Evolutionary conservation across 257 asterid genomes (phyloP).

Genomic region (Avicennia marina): DNA sequence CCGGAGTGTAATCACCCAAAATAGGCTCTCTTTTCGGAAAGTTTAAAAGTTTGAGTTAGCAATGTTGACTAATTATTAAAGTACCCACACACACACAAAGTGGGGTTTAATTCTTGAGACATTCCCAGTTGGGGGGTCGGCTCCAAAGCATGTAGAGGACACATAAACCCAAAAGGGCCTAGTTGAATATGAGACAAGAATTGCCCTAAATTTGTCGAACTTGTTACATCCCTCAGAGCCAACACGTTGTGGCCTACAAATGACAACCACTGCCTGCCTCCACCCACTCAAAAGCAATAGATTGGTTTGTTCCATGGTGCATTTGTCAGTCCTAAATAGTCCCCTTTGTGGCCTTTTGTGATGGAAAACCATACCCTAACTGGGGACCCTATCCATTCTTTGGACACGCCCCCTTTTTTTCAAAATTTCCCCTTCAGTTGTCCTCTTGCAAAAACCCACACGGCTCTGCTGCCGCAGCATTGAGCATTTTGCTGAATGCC

Average conservation of each 20-base stretch:
- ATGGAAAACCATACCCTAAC: background rate
- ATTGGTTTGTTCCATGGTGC: constrained; percentile 24
- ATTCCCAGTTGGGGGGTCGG: constrained; percentile 20
- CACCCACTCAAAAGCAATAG: constrained; percentile 18
- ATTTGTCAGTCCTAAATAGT: constrained; percentile 23
- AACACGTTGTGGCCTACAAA: constrained; percentile 25
- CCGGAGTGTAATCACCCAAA: background rate
- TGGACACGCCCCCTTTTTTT: background rate
- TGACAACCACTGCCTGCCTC: constrained; percentile 20
- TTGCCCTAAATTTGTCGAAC: constrained; percentile 23
- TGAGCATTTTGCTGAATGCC: constrained; percentile 32
- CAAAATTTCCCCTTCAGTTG: too few relatives aligned
- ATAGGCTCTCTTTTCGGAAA: background rate
- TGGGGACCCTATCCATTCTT: constrained; percentile 11
- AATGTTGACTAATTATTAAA: too few relatives aligned
- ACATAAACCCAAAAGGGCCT: background rate
- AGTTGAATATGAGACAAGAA: constrained; percentile 26
- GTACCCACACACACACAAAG: too few relatives aligned
- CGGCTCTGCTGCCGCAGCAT: constrained; percentile 24
- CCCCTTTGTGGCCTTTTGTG: constrained; percentile 28
- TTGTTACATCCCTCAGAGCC: constrained; percentile 26
- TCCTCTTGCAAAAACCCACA: constrained; percentile 24
- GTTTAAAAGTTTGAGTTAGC: too few relatives aligned
- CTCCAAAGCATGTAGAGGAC: constrained; percentile 1
- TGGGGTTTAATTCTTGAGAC: constrained; percentile 11